These are phyloP conservation scores for Fusarium domesticum DNA, from an alignment of 2,329 filamentous ascomycete genomes.

Conservation along the genomic window DNA sequence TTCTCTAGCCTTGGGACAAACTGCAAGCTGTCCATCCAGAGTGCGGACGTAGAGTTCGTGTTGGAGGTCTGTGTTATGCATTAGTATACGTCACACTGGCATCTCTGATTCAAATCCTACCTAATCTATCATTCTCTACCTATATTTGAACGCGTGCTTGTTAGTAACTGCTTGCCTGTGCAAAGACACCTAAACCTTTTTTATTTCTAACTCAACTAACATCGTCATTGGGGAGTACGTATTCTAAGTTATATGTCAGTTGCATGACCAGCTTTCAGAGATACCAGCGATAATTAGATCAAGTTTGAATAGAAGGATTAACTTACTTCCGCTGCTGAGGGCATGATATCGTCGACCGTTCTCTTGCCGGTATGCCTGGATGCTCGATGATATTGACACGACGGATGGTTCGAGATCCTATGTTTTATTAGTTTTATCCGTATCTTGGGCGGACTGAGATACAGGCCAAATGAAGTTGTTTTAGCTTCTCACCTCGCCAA, in stretches of 20 bases:
- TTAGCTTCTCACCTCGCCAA: slow-evolving; percentile 2
- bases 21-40: slow-evolving; percentile 23
- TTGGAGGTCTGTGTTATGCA: slow-evolving; percentile 23
- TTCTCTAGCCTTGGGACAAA: slow-evolving; percentile 18
- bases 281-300: no score
- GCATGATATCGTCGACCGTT: slow-evolving; percentile 20
- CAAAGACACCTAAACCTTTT: background rate
- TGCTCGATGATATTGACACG: slow-evolving; percentile 12
- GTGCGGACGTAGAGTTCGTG: slow-evolving; percentile 25
- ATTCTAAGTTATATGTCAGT: slow-evolving; percentile 9
- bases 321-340: slow-evolving; percentile 17
- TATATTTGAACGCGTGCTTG: background rate
- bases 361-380: slow-evolving; percentile 13
- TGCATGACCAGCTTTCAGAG: background rate
- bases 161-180: background rate
- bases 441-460: background rate
- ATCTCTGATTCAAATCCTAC: background rate
- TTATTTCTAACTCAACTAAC: background rate
- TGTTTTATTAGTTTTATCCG: background rate
- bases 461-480: background rate
- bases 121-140: slow-evolving; percentile 4
- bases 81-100: background rate
- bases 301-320: no score
- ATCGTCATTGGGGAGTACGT: slow-evolving; percentile 29
- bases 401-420: background rate